Evolutionary conservation across 257 asterid species (phyloP), one percentile per base, ranked within the genome.

Genomic region (Eucommia ulmoides): DNA sequence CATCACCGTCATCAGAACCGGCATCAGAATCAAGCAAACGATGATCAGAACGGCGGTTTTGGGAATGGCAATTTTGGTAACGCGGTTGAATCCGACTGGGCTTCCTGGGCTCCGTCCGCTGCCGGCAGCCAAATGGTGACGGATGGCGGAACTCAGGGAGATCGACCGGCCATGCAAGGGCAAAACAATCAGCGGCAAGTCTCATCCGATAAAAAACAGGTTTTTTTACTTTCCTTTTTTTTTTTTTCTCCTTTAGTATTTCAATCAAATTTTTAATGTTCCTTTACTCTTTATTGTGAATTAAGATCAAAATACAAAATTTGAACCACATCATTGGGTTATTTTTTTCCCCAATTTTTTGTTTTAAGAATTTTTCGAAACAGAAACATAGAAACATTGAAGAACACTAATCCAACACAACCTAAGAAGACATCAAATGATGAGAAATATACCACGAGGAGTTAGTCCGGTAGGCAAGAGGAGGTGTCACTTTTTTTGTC

Each of bases 61-160:
- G 63, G 44, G 5, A 62, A 41, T 1, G 72, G 67, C 16, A 65
- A 48, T 24, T 51, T 59, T 19, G 23, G 47, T 3, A 29, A 19
- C 7, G 63, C 52, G 42, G 69, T n/a, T 41, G 45, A 33, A 48
- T 56, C 33, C 49, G 57, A 54, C 33, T 77, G 82, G 92, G 33
- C 65, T 45, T 79, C 64, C 59, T 84, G 88, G 83, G 48, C 83
- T 18, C 45, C 69, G 0, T 50, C 60, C 18, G 67, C 63, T 7
- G 25, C 76, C 0, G 22, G 70, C 48, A 42, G 48, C 48, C 22
- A 42, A 10, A 2, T 42, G 2, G 8, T 9, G 9, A 6, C n/a
- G 48, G n/a, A n/a, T n/a, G n/a, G n/a, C n/a, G n/a, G n/a, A n/a
- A n/a, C n/a, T n/a, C n/a, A n/a, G n/a, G n/a, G n/a, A n/a, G n/a